Percentiles rank a stretch among this genome's conserved stretches.
phyloP scores from a whole-genome alignment of 768 basidiomycete species.

The Pulveroboletus frians region DNA sequence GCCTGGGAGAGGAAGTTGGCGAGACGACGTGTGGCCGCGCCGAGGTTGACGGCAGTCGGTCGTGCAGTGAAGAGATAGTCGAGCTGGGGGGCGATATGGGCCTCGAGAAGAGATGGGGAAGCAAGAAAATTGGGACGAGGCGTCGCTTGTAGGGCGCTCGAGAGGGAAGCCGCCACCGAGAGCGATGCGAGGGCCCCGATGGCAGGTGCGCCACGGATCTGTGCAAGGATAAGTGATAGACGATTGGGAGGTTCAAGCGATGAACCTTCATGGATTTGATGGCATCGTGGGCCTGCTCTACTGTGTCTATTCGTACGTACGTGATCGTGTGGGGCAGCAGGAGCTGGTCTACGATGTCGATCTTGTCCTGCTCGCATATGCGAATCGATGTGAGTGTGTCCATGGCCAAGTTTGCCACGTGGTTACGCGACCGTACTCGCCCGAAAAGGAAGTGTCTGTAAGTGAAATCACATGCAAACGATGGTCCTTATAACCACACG shows the following conservation, averaged over 20 bases:
- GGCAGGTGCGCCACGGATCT: conserved; percentile 91
- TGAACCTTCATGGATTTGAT: conserved; percentile 92
- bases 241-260: neutral
- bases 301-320: conserved; percentile 58
- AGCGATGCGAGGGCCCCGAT: conserved; percentile 90
- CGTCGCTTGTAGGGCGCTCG: conserved; percentile 42
- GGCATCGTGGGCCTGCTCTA: conserved; percentile 86
- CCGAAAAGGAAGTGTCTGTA: conserved; percentile 16
- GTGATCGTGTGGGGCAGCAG: conserved; percentile 73
- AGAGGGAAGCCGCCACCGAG: conserved; percentile 62
- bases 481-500: conserved; percentile 6
- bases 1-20: conserved; percentile 37
- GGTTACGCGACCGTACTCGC: neutral
- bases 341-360: conserved; percentile 91
- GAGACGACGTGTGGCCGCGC: conserved; percentile 76
- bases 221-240: neutral
- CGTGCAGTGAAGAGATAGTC: conserved; percentile 78
- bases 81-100: conserved; percentile 54
- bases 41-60: conserved; percentile 96
- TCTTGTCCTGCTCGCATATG: conserved; percentile 38
- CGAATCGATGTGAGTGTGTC: conserved; percentile 38
- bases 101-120: conserved; percentile 46
- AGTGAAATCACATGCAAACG: conserved; percentile 33
- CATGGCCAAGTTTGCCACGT: conserved; percentile 8
- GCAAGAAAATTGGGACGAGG: conserved; percentile 51